Evolutionary conservation across 2,329 filamentous ascomycete species (phyloP).

Genomic region (Shiraia sp.): DNA sequence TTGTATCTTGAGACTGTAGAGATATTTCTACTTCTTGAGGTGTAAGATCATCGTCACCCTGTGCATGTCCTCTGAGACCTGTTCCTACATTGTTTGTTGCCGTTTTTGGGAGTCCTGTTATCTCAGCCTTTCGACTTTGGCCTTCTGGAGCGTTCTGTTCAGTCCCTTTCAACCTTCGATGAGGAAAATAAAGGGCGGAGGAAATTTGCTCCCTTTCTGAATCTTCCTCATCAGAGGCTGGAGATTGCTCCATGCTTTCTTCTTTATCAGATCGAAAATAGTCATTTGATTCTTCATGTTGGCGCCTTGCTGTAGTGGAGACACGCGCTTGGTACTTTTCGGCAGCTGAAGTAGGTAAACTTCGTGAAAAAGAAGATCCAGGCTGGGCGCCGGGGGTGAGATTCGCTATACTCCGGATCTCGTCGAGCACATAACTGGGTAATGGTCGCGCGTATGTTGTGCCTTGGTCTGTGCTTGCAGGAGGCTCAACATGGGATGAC

Average conservation of each 20-base stretch:
- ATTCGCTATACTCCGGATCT: constrained; percentile 60
- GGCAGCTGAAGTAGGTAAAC: constrained; percentile 39
- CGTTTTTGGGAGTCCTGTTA: constrained; percentile 28
- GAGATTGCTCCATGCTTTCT: constrained; percentile 27
- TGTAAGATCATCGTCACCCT: constrained; percentile 36
- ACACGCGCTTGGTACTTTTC: constrained; percentile 35
- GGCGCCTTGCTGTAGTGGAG: constrained; percentile 16
- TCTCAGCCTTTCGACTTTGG: constrained; percentile 29
- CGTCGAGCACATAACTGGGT: constrained; percentile 57
- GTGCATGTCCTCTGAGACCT: constrained; percentile 30
- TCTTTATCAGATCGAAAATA: constrained; percentile 33
- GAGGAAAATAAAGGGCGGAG: constrained; percentile 81
- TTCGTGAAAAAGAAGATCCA: constrained; percentile 59
- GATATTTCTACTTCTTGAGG: constrained; percentile 65
- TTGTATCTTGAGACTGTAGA: constrained; percentile 63
- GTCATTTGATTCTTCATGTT: constrained; percentile 26
- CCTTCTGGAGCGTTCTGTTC: constrained; percentile 39
- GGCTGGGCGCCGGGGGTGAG: constrained; percentile 53
- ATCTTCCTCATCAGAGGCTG: constrained; percentile 54
- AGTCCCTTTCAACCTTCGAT: constrained; percentile 60
- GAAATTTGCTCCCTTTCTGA: constrained; percentile 84
- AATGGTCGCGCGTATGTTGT: constrained; percentile 32
- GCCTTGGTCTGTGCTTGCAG: constrained; percentile 1
- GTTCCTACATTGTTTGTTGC: constrained; percentile 32
- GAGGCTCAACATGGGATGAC: constrained; percentile 3